Evolutionary conservation across 495 filamentous ascomycete genomes (phyloP), one percentile per base, ranked within the genome.

Genomic region (Aspergillus diversus): DNA sequence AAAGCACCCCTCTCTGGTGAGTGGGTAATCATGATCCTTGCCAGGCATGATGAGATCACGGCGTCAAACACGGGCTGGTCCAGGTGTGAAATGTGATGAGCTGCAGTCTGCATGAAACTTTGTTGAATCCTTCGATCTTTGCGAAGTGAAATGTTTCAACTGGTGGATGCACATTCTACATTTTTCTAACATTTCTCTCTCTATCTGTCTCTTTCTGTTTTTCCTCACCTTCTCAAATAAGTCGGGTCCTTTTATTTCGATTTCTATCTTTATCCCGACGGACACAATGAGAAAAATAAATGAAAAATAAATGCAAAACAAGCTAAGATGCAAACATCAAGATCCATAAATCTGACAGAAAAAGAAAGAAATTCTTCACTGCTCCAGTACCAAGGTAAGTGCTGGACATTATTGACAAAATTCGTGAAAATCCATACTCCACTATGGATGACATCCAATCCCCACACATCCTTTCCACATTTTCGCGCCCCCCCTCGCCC

Each of bases 1-100:
- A 11, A 46, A 34, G 12, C 46, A 39, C 7, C 33, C 59, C 54
- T 27, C 21, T 47, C 34, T 48, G 32, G 39, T 56, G 42, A 52
- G 47, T 46, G 51, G 21, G 11, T 37, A 42, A 35, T 48, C 13
- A 46, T 32, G 33, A 21, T 17, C 33, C 60, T 39, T 39, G 60
- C 53, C 48, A 17, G 53, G 53, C 15, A 43, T 55, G 60, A 43
- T 55, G 60, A 57, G 60, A 63, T 63, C 65, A 67, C 65, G 49
- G 65, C 65, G 61, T 56, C 61, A 64, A 64, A 37, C 6, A 63
- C 39, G 21, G 52, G 53, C 39, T 55, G 49, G 51, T 16, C 7
- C 47, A 21, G 7, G 16, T 17, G 21, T 50, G 47, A 47, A 54
- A 58, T 67, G 65, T 67, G 65, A 67, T 67, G 60, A 63, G 58